Evolutionary conservation across 352 stramenopile genomes (phyloP).

Genomic region (Thalassiosira livingstoniorum): DNA sequence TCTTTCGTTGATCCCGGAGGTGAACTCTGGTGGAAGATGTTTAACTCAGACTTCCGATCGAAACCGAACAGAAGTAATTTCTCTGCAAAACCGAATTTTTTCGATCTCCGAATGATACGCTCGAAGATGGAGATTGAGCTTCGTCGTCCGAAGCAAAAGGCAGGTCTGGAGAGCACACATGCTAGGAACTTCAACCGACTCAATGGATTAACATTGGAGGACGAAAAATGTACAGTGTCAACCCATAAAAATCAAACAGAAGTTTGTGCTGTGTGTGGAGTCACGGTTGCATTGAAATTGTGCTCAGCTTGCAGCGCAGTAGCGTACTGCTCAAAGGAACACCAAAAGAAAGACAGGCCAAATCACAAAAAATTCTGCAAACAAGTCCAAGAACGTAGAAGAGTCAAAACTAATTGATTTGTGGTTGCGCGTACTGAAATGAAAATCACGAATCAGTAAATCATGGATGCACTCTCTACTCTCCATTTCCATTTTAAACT

Average conservation of each 20-base stretch:
- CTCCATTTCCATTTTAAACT: no score
- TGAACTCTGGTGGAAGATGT: conserved; percentile 21
- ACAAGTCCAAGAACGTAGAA: conserved; percentile 5
- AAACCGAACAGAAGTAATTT: conserved; percentile 19
- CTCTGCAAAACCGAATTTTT: conserved; percentile 1
- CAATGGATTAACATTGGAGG: no score
- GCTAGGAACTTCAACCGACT: no score
- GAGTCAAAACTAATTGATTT: conserved; percentile 9
- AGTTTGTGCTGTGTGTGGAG: conserved; percentile 30
- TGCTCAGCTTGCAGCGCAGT: conserved; percentile 20
- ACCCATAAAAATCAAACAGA: conserved; percentile 14
- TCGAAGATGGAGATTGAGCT: background rate
- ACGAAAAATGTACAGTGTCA: conserved; percentile 15
- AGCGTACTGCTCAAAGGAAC: conserved; percentile 34
- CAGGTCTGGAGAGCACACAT: no score
- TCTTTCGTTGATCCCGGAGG: background rate
- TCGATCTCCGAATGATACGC: background rate
- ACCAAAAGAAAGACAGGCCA: conserved; percentile 34
- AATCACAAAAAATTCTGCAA: conserved; percentile 34
- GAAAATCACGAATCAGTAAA: no score
- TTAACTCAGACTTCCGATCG: conserved; percentile 12
- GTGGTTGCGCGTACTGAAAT: no score
- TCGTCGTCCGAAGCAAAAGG: no score
- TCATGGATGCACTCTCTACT: no score
- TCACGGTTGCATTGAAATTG: conserved; percentile 31